Percentiles rank a stretch among this genome's conserved stretches.
These are phyloP conservation scores for Naganishia vaughanmartiniae DNA, from an alignment of 768 basidiomycete genomes.

Conservation along the genomic window DNA sequence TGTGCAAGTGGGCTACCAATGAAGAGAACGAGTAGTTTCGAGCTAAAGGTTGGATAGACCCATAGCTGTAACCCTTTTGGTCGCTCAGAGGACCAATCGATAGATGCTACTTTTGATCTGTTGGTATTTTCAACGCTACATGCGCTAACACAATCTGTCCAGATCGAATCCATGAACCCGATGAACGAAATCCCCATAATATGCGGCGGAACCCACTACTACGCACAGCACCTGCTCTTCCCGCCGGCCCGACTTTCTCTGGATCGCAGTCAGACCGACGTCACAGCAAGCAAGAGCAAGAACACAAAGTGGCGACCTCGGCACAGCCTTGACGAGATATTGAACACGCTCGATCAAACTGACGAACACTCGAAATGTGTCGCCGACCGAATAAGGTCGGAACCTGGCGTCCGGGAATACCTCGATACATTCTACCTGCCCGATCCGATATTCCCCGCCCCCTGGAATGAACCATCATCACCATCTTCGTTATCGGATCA, in stretches of 20 bases:
- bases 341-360: background rate
- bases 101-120: background rate
- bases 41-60: too few species aligned
- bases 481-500: background rate
- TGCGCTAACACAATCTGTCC: background rate
- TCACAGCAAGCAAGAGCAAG: background rate
- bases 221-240: constrained; percentile 93
- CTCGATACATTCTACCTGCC: constrained; percentile 45
- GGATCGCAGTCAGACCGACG: constrained; percentile 26
- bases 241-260: constrained; percentile 55
- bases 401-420: background rate
- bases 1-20: background rate
- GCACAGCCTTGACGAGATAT: background rate
- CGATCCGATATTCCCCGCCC: constrained; percentile 31
- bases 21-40: too few species aligned
- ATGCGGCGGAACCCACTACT: constrained; percentile 94
- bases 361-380: background rate
- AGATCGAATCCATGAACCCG: constrained; percentile 18
- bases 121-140: too few species aligned
- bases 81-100: too few species aligned
- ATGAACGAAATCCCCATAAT: constrained; percentile 69
- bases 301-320: constrained; percentile 24
- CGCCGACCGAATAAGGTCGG: background rate
- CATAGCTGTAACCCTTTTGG: too few species aligned
- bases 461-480: constrained; percentile 24